Percentiles rank a stretch among this genome's conserved stretches.
Conservation (phyloP, 352 stramenopile species). For the Globisporangium perplexum region DNA sequence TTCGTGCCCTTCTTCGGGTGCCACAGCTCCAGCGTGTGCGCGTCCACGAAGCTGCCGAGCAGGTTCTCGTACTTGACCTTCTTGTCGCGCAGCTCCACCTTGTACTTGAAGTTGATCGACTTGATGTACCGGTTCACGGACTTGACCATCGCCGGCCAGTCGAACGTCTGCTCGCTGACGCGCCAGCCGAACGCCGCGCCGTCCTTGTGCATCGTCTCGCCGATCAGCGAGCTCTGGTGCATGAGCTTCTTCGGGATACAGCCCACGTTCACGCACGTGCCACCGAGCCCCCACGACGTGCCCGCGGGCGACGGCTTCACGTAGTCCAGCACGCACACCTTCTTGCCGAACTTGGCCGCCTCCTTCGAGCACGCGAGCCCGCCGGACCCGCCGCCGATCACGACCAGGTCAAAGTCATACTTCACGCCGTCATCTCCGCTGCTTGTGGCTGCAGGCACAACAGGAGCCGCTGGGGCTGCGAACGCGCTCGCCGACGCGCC, state of each 20-base stretch:
- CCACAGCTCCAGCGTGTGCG: conserved; percentile 90
- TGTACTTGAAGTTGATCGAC: conserved; percentile 98
- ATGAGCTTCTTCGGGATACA: conserved; percentile 99
- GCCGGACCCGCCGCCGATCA: conserved; percentile 79
- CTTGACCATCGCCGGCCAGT: conserved; percentile 90
- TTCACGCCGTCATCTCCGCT: conserved; percentile 17
- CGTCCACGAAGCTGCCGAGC: conserved; percentile 90
- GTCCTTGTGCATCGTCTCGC: conserved; percentile 87
- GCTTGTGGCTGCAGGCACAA: not conserved
- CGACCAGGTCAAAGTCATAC: conserved; percentile 83
- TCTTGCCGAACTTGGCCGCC: conserved; percentile 89
- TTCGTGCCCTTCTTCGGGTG: conserved; percentile 88
- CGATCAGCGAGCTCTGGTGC: conserved; percentile 93
- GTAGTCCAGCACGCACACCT: conserved; percentile 96
- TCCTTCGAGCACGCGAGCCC: conserved; percentile 95
- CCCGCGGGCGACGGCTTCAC: conserved; percentile 87
- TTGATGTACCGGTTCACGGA: conserved; percentile 98
- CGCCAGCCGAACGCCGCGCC: conserved; percentile 86
- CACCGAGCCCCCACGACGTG: conserved; percentile 90
- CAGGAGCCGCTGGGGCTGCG: conserved; percentile 7
- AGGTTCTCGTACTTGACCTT: conserved; percentile 94
- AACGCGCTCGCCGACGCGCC: conserved; percentile 16
- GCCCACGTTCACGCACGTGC: conserved; percentile 99
- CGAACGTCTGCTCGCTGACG: conserved; percentile 40
- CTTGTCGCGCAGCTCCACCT: conserved; percentile 94